phyloP scores from a whole-genome alignment of 306 rosid species.

The Medicago ruthenica region DNA sequence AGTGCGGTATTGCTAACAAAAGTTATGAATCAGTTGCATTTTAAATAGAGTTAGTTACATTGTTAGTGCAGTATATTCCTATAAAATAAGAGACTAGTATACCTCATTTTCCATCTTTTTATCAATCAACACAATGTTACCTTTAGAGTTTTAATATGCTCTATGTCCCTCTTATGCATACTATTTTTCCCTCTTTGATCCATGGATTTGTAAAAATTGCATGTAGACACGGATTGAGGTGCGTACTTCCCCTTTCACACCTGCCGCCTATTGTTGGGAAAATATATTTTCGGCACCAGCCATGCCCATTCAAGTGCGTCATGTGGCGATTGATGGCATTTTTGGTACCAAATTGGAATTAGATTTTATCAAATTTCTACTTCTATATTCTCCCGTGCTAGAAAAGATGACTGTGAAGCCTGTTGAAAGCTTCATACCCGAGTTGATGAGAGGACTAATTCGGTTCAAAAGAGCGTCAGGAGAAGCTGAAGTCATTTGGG shows the following conservation, averaged over 20 bases:
- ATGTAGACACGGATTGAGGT: constrained; percentile 42
- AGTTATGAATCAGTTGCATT: too few relatives aligned
- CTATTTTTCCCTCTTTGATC: not conserved
- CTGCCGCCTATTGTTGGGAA: constrained; percentile 20
- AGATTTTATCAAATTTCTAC: not conserved
- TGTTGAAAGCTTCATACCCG: constrained; percentile 34
- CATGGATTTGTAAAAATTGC: not conserved
- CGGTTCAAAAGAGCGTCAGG: constrained; percentile 58
- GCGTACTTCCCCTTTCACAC: not conserved
- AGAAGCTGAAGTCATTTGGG: constrained; percentile 55
- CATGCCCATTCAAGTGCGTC: not conserved
- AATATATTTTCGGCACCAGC: constrained; percentile 31
- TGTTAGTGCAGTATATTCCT: too few relatives aligned
- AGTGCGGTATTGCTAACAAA: too few relatives aligned
- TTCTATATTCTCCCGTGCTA: constrained; percentile 41
- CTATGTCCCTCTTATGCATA: too few relatives aligned
- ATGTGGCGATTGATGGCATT: not conserved
- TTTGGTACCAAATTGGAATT: not conserved
- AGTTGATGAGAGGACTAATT: constrained; percentile 37
- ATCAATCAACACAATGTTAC: not conserved
- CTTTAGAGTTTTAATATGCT: not conserved
- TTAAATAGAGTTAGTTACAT: too few relatives aligned
- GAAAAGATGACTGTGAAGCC: constrained; percentile 62
- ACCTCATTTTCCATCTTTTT: too few relatives aligned
- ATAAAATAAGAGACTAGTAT: not conserved